Conservation (phyloP, 495 filamentous ascomycete species). For the Tuber brumale region DNA sequence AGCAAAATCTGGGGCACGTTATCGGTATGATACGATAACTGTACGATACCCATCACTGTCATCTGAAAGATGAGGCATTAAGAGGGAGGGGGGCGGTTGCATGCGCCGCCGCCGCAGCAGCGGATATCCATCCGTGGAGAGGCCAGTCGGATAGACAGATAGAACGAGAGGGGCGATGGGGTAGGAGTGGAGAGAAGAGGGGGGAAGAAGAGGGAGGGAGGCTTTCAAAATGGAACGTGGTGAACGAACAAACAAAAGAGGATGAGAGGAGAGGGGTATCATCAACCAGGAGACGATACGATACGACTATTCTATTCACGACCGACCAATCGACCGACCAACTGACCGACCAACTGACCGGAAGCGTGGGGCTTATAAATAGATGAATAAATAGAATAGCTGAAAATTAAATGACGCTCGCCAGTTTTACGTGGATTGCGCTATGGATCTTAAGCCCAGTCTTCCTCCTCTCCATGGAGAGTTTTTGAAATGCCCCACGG, state of each 20-base stretch:
- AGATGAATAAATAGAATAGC: neutral
- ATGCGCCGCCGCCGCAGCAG: neutral
- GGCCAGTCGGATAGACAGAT: neutral
- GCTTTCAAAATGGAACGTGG: neutral
- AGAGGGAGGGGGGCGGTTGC: neutral
- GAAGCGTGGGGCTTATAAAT: neutral
- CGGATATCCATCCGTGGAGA: slow-evolving; percentile 4
- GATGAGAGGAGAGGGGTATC: neutral
- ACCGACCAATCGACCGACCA: neutral
- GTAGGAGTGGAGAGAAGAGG: neutral
- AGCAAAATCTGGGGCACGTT: neutral
- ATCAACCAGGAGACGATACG: neutral
- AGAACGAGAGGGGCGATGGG: neutral
- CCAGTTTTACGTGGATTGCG: neutral
- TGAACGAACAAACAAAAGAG: neutral
- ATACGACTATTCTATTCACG: neutral
- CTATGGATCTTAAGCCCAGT: neutral
- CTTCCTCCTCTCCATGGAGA: neutral
- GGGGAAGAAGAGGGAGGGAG: neutral
- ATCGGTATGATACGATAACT: neutral
- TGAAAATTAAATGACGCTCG: neutral
- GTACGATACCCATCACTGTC: neutral
- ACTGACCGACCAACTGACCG: neutral
- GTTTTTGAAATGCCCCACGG: neutral
- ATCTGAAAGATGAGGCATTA: slow-evolving; percentile 5